A percentile compares a stretch with the other conserved stretches of the same genome.
Conservation (phyloP, 2,329 filamentous ascomycete genomes). For the Emericellopsis atlantica region DNA sequence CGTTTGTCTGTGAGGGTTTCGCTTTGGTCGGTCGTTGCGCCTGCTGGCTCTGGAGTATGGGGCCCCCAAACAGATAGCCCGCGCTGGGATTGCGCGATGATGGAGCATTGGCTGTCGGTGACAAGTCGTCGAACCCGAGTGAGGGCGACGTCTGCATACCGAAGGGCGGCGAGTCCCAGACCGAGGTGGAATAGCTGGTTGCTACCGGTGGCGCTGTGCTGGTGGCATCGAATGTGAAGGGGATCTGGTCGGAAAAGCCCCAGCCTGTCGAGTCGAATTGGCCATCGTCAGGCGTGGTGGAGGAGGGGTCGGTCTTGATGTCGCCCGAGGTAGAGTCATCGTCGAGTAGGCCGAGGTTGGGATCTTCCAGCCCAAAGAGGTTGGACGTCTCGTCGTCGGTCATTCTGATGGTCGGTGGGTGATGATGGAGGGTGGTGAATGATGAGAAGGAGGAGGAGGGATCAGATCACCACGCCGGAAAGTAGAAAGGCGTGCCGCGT, state of each 20-base stretch:
- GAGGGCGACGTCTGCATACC: conserved; percentile 20
- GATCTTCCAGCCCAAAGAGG: conserved; percentile 32
- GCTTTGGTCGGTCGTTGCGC: conserved; percentile 16
- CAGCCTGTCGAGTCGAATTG: conserved; percentile 28
- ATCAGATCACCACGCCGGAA: too few species aligned
- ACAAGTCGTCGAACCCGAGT: conserved; percentile 17
- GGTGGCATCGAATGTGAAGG: conserved; percentile 30
- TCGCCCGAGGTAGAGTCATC: conserved; percentile 13
- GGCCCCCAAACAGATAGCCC: conserved; percentile 18
- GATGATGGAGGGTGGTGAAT: not conserved
- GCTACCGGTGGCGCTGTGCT: conserved; percentile 17
- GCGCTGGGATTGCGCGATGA: conserved; percentile 5
- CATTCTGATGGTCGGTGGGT: conserved; percentile 11
- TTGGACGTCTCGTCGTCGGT: conserved; percentile 25
- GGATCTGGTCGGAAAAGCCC: conserved; percentile 34
- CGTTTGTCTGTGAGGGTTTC: not conserved
- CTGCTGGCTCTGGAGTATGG: conserved; percentile 11
- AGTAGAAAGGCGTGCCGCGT: too few species aligned
- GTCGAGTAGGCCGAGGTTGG: conserved; percentile 23
- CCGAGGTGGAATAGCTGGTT: conserved; percentile 17
- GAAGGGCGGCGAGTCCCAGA: conserved; percentile 21
- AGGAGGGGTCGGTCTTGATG: conserved; percentile 9
- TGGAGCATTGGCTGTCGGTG: conserved; percentile 17
- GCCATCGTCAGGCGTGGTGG: conserved; percentile 10
- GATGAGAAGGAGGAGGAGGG: not conserved